A percentile compares a stretch with the other conserved stretches of the same genome.
Evolutionary conservation across 192 early-diverging fungal species (phyloP).

Genomic region (Coemansia sp.): DNA sequence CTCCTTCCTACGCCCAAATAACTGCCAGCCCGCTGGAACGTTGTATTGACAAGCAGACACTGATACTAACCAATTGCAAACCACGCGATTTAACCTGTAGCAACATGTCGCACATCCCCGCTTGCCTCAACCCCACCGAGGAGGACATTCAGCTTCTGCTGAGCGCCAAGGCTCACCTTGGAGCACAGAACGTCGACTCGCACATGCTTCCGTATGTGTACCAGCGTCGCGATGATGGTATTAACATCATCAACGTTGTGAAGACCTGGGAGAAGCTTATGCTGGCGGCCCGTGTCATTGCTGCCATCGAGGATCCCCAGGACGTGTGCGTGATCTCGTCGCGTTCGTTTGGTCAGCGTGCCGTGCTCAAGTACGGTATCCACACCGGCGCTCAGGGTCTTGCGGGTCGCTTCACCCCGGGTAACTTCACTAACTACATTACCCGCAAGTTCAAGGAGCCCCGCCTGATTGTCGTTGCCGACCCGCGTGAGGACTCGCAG

Average conservation of each 20-base stretch:
- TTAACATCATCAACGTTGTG: constrained; percentile 98
- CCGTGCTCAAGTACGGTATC: constrained; percentile 96
- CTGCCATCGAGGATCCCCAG: constrained; percentile 97
- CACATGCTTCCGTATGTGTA: constrained; percentile 95
- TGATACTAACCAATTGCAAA: neutral
- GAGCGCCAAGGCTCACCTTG: constrained; percentile 96
- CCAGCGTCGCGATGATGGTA: constrained; percentile 96
- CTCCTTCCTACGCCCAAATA: too few species aligned
- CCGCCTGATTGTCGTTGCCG: constrained; percentile 94
- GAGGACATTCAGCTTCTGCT: constrained; percentile 93
- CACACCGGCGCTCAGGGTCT: constrained; percentile 99
- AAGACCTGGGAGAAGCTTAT: constrained; percentile 99
- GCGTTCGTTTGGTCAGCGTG: constrained; percentile 97
- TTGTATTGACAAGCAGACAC: neutral
- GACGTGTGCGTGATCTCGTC: constrained; percentile 98
- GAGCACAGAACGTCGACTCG: constrained; percentile 95
- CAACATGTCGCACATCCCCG: constrained; percentile 54
- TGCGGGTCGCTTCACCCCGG: constrained; percentile 99
- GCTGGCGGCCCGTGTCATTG: constrained; percentile 97
- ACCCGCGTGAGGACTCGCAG: constrained; percentile 98
- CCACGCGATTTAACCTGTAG: constrained; percentile 21
- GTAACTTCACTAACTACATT: constrained; percentile 99
- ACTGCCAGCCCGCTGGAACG: too few species aligned
- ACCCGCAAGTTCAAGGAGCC: constrained; percentile 99
- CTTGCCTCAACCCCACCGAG: constrained; percentile 72